Evolutionary conservation across 768 basidiomycete genomes (phyloP), one percentile per base, ranked within the genome.

Genomic region (Boletus rubropictus): DNA sequence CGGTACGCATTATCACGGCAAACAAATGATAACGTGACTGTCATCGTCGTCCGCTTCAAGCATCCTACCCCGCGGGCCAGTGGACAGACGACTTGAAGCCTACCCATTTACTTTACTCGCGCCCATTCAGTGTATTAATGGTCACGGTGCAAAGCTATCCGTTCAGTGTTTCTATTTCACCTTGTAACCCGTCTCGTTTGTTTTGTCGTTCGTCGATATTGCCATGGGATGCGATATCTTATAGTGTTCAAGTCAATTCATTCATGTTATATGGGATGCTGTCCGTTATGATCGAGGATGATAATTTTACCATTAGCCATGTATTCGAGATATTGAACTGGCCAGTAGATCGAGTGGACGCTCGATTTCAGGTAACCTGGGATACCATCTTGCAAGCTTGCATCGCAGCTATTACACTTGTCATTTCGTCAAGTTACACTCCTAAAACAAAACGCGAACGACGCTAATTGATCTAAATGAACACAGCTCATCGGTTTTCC

Each of bases 1-100:
- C 81, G 89, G 49, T 82, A 94, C 57, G 96, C 96, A 15, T 75
- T 96, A 41, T 72, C 78, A 14, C 82, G 87, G 61, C 94, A 91
- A 68, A 93, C 93, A 14, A 88, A 86, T 34, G 96, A 99, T 67
- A 99, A 99, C 68, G 83, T 98, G 41, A 94, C 89, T 29, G 86
- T 91, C 24, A 66, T 97, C 45, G 89, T 97, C 44, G 77, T 98
- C 27, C 81, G 89, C 40, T 89, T 95, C 74, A 84, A 82, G 60
- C 68, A 37, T 20, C 12, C 25, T 25, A 15, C 42, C 18, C 44
- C 46, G n/a, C 44, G 29, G n/a, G 32, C 53, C 12, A 53, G 50
- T 51, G 52, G 44, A 38, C 53, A 54, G 39, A 53, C 14, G 21
- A 32, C 9, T 25, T 27, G 37, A 33, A 43, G 33, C 29, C 17